Percentiles rank a stretch among this genome's conserved stretches.
Evolutionary conservation across 768 basidiomycete species (phyloP).

Genomic region (Hydnomerulius pinastri): DNA sequence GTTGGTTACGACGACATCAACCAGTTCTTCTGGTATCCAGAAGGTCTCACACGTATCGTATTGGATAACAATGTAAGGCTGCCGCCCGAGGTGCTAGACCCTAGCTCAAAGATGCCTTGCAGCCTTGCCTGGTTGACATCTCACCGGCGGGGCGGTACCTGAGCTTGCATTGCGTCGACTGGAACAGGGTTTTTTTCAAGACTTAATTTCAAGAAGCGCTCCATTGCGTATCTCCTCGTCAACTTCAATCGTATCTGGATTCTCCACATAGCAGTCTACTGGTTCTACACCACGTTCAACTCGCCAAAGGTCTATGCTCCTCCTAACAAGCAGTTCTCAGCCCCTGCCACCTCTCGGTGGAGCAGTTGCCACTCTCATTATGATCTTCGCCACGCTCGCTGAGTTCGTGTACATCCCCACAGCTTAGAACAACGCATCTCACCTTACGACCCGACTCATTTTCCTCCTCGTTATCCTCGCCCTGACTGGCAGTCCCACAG

Average conservation of each 20-base stretch:
- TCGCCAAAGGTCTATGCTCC: conserved; percentile 90
- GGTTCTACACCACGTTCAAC: conserved; percentile 97
- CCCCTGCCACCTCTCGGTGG: conserved; percentile 93
- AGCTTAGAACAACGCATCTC: conserved; percentile 98
- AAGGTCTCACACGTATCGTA: conserved; percentile 92
- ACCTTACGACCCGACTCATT: conserved; percentile 89
- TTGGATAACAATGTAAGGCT: conserved; percentile 77
- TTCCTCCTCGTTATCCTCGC: conserved; percentile 93
- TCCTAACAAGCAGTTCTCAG: conserved; percentile 61
- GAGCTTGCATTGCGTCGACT: conserved; percentile 89
- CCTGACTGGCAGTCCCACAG: conserved; percentile 88
- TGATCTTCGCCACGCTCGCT: conserved; percentile 89
- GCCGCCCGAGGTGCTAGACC: neutral
- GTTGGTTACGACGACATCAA: conserved; percentile 99
- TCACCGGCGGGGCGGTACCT: conserved; percentile 91
- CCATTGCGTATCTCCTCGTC: conserved; percentile 88
- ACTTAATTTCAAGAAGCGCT: conserved; percentile 98
- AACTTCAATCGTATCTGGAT: conserved; percentile 99
- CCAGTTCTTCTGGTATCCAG: conserved; percentile 99
- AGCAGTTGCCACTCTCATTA: conserved; percentile 89
- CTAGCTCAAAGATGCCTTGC: conserved; percentile 11
- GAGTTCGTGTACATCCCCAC: conserved; percentile 98
- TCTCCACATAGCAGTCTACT: conserved; percentile 89
- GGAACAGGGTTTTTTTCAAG: conserved; percentile 97
- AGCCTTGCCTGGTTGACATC: conserved; percentile 91